phyloP scores from a whole-genome alignment of 345 rosid species.

The Populus deltoides region DNA sequence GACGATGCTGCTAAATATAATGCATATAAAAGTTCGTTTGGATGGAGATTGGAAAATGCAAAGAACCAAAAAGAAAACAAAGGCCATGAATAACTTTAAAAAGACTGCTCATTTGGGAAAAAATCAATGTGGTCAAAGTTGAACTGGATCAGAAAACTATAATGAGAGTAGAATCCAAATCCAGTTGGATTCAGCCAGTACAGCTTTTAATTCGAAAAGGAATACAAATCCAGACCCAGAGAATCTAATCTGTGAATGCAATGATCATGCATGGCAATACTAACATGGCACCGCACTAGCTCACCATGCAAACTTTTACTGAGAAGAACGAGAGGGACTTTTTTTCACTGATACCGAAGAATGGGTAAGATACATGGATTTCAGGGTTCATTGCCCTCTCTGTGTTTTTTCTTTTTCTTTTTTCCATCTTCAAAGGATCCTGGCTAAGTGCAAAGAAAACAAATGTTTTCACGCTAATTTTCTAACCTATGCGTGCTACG shows the following conservation, averaged over 20 bases:
- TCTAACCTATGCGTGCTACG: neutral
- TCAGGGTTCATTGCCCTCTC: neutral
- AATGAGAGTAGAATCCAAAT: slow-evolving; percentile 1
- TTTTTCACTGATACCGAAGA: neutral
- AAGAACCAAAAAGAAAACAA: slow-evolving; percentile 29
- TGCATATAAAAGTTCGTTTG: slow-evolving; percentile 3
- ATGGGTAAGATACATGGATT: neutral
- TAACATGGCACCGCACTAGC: neutral
- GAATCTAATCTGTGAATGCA: neutral
- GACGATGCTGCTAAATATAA: slow-evolving; percentile 20
- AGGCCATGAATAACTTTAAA: slow-evolving; percentile 18
- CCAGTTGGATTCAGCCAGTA: neutral
- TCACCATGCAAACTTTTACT: neutral
- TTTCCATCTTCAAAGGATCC: neutral
- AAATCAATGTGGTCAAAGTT: slow-evolving; percentile 19
- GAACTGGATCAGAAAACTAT: slow-evolving; percentile 22
- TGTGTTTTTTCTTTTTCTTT: too few species aligned
- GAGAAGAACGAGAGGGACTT: neutral
- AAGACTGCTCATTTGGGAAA: slow-evolving; percentile 15
- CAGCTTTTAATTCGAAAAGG: neutral
- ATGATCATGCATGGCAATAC: neutral
- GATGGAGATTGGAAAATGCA: slow-evolving; percentile 12
- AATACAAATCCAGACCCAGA: neutral
- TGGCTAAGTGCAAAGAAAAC: neutral
- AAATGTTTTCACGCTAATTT: too few species aligned